These are phyloP conservation scores for Chimonanthus salicifolius DNA, from an alignment of 164 flowering plant species.

Conservation along the genomic window DNA sequence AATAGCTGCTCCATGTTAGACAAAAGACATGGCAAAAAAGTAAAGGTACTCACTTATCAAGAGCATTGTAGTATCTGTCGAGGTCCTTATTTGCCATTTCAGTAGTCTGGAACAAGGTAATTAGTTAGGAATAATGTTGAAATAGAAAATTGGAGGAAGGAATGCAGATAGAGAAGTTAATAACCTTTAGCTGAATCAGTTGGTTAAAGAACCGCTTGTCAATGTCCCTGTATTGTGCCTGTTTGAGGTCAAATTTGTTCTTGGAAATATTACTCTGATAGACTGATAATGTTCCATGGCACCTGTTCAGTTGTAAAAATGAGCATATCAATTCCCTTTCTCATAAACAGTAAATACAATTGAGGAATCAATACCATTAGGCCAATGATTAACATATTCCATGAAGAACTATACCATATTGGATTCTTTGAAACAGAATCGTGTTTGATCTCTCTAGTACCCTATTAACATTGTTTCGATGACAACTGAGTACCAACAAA, in stretches of 20 bases:
- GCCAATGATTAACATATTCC: background rate
- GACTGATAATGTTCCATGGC: conserved; percentile 76
- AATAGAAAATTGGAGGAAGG: background rate
- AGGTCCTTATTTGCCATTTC: conserved; percentile 99
- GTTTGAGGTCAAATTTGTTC: conserved; percentile 77
- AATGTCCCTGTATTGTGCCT: conserved; percentile 84
- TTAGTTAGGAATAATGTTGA: background rate
- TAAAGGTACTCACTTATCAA: conserved; percentile 75
- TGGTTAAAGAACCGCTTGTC: conserved; percentile 92
- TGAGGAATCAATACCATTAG: background rate
- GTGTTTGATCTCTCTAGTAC: too few relatives aligned
- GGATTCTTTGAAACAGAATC: too few relatives aligned
- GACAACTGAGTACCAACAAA: too few relatives aligned
- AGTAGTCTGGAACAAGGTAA: conserved; percentile 62
- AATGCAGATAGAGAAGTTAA: background rate
- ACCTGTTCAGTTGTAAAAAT: conserved; percentile 60
- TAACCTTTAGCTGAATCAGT: conserved; percentile 91
- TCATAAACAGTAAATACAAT: background rate
- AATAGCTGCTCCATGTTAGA: too few relatives aligned
- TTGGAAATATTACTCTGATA: conserved; percentile 75
- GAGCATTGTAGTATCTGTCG: conserved; percentile 92
- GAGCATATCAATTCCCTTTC: background rate
- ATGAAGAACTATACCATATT: too few relatives aligned
- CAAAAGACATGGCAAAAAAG: background rate
- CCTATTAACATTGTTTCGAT: too few relatives aligned